Evolutionary conservation across 768 basidiomycete genomes (phyloP).

Genomic region (Phanerochaete sordida): DNA sequence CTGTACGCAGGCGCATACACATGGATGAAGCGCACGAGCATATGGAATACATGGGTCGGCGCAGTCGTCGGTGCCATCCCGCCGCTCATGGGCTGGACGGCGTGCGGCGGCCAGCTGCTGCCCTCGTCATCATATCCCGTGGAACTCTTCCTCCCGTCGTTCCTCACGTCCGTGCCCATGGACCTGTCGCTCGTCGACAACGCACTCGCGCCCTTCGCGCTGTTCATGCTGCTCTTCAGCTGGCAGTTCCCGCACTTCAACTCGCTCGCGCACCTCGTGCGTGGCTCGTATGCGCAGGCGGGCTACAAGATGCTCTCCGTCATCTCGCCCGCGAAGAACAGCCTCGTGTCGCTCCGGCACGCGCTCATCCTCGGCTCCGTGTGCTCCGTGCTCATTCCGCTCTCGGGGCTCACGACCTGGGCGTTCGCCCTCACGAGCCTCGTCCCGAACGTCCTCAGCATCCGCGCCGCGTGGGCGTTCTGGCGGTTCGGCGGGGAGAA

Average conservation of each 20-base stretch:
- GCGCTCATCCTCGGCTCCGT: constrained; percentile 71
- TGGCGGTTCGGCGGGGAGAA: constrained; percentile 71
- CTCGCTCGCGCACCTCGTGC: constrained; percentile 81
- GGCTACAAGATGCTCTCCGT: constrained; percentile 94
- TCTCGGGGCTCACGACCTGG: constrained; percentile 95
- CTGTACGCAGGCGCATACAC: constrained; percentile 94
- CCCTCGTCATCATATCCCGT: constrained; percentile 61
- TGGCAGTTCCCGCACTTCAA: constrained; percentile 99
- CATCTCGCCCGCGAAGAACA: constrained; percentile 72
- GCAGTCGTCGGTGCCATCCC: constrained; percentile 90
- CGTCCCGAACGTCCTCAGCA: constrained; percentile 70
- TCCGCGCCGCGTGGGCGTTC: constrained; percentile 69
- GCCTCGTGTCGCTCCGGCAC: constrained; percentile 83
- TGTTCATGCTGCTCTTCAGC: constrained; percentile 84
- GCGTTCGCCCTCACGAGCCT: constrained; percentile 75
- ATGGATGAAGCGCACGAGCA: constrained; percentile 79
- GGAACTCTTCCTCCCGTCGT: constrained; percentile 57
- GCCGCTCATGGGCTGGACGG: constrained; percentile 98
- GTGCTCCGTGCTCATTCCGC: constrained; percentile 75
- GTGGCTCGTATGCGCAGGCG: constrained; percentile 86
- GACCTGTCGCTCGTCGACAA: constrained; percentile 65
- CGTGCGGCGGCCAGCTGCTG: constrained; percentile 77
- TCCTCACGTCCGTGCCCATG: constrained; percentile 40
- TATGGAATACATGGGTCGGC: constrained; percentile 93
- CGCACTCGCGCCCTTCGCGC: constrained; percentile 72